Evolutionary conservation across 2,329 filamentous ascomycete genomes (phyloP), one percentile per base, ranked within the genome.

Genomic region (Pestalotiopsis sp.): DNA sequence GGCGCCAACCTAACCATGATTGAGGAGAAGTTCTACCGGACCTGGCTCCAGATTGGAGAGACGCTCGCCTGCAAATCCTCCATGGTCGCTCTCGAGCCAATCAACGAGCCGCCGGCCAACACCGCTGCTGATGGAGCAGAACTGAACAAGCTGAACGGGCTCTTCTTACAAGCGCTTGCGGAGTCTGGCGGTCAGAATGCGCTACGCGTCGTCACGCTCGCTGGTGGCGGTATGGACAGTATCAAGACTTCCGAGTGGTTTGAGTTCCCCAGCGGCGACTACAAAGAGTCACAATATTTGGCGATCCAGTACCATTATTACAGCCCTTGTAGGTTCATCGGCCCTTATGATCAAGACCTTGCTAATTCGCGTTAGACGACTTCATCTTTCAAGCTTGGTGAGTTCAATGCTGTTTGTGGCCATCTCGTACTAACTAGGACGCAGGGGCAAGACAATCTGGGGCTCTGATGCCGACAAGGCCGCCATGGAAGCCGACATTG

Each of bases 261-360:
- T 72, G 76, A 83, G 69, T 77, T 77, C 11, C 85, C 86, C 0
- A 75, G 77, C 1, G 81, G 83, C 38, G 86, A 84, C 55, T 81
- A 82, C 13, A 87, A 88, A 68, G 87, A 88, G 27, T 25, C 38
- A 3, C 25, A 64, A 9, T 49, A 64, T 0, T 90, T 86, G 82
- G 87, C 85, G 0, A 81, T 90, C 38, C 87, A 90, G 74, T 89
- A 87, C 74, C 88, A 90, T 73, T 90, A 89, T 76, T 90, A 90
- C 77, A 84, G 81, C 9, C 87, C 86, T 12, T 88, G 74, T 74
- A 67, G 68, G 74, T 68, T 27, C n/a, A 13, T 36, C 13, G 6
- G 36, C 9, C 17, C 31, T 0, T 36, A 12, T 39, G 3, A 7
- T n/a, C 4, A n/a, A 36, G 13, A 2, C 14, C 3, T 17, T 25